These are phyloP conservation scores for Pouteria glomerata DNA, from an alignment of 148 eudicot genomes.

Conservation along the genomic window DNA sequence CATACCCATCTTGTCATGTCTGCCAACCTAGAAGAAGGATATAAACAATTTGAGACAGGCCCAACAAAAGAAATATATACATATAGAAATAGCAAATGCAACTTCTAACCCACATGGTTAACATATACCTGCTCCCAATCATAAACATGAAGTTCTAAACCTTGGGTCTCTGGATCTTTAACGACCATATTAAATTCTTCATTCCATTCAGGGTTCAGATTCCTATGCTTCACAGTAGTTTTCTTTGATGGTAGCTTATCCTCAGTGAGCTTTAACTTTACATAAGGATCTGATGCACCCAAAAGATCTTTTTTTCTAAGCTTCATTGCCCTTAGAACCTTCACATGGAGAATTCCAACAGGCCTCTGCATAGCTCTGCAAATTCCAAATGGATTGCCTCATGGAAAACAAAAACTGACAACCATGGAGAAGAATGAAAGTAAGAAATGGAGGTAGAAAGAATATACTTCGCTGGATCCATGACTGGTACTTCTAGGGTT, in stretches of 20 bases:
- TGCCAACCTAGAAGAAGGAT: slow-evolving; percentile 54
- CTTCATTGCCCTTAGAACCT: slow-evolving; percentile 66
- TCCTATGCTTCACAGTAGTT: slow-evolving; percentile 78
- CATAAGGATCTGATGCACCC: slow-evolving; percentile 84
- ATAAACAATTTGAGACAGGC: slow-evolving; percentile 5
- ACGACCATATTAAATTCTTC: slow-evolving; percentile 71
- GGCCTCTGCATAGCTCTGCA: slow-evolving; percentile 78
- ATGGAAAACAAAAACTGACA: neutral
- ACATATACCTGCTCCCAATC: slow-evolving; percentile 86
- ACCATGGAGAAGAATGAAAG: neutral
- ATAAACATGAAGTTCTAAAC: slow-evolving; percentile 49
- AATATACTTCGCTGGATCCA: slow-evolving; percentile 75
- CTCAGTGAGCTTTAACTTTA: slow-evolving; percentile 78
- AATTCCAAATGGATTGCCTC: slow-evolving; percentile 4
- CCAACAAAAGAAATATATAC: neutral
- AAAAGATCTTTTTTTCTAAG: slow-evolving; percentile 80
- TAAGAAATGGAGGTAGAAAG: neutral
- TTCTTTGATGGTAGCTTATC: slow-evolving; percentile 81
- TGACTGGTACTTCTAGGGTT: slow-evolving; percentile 71
- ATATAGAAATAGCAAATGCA: neutral
- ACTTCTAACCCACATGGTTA: neutral
- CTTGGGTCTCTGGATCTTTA: slow-evolving; percentile 77
- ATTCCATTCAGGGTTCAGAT: slow-evolving; percentile 93
- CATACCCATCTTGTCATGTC: slow-evolving; percentile 87
- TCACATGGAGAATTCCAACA: slow-evolving; percentile 79